Conservation (phyloP, 2,329 filamentous ascomycete species). For the Podosphaera fusca region DNA sequence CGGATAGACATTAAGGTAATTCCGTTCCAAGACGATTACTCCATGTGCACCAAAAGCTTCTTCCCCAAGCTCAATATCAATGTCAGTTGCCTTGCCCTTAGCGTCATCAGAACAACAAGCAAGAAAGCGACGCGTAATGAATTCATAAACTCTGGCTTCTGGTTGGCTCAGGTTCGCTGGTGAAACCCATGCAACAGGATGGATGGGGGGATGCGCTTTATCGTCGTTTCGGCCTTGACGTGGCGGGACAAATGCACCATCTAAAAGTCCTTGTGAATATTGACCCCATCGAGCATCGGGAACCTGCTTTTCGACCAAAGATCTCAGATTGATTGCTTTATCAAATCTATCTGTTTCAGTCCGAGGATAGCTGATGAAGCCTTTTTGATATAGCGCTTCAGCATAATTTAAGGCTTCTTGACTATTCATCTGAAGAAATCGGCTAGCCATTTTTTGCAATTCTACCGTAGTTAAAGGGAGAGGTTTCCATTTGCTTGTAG, state of each 20-base stretch:
- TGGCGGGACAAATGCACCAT: slow-evolving; percentile 60
- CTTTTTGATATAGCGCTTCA: slow-evolving; percentile 73
- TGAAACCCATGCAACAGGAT: slow-evolving; percentile 70
- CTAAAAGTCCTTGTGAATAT: slow-evolving; percentile 53
- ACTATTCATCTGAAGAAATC: slow-evolving; percentile 73
- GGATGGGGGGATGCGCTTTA: slow-evolving; percentile 91
- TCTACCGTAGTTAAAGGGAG: slow-evolving; percentile 88
- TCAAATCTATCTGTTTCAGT: slow-evolving; percentile 96
- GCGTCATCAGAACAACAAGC: slow-evolving; percentile 93
- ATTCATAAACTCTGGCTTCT: slow-evolving; percentile 70
- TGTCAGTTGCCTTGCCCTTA: slow-evolving; percentile 63
- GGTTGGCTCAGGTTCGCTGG: slow-evolving; percentile 34
- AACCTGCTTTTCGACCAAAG: slow-evolving; percentile 63
- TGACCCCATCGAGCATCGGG: slow-evolving; percentile 54
- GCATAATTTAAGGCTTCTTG: slow-evolving; percentile 75
- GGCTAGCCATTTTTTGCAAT: slow-evolving; percentile 82
- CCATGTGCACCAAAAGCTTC: slow-evolving; percentile 69
- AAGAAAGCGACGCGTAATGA: slow-evolving; percentile 74
- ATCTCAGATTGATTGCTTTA: slow-evolving; percentile 60
- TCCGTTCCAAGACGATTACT: slow-evolving; percentile 63
- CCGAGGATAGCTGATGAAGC: slow-evolving; percentile 91
- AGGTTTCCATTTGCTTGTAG: slow-evolving; percentile 83
- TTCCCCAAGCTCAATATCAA: slow-evolving; percentile 64
- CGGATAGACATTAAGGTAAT: slow-evolving; percentile 85
- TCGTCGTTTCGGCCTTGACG: slow-evolving; percentile 75